A percentile compares a stretch with the other conserved stretches of the same genome.
Conservation (phyloP, 2,329 filamentous ascomycete genomes). For the Neofusicoccum cordaticola region DNA sequence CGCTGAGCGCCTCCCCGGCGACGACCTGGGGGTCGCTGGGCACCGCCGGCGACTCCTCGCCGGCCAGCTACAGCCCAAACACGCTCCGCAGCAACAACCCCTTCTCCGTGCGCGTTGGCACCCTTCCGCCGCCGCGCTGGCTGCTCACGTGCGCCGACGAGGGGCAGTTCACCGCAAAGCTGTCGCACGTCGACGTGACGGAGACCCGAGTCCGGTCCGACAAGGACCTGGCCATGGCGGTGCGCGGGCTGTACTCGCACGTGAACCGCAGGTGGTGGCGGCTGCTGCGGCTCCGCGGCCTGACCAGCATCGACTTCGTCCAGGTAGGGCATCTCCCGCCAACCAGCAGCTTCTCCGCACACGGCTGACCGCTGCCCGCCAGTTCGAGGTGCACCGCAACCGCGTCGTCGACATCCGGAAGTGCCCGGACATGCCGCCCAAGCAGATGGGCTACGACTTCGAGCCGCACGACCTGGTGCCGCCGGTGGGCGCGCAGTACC, state of each 20-base stretch:
- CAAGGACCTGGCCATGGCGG: slow-evolving; percentile 33
- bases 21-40: slow-evolving; percentile 29
- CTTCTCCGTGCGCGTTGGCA: slow-evolving; percentile 27
- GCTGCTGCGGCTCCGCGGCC: slow-evolving; percentile 32
- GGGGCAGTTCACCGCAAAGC: slow-evolving; percentile 35
- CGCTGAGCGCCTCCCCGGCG: slow-evolving; percentile 27
- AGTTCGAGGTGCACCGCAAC: slow-evolving; percentile 40
- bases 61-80: slow-evolving; percentile 26
- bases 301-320: slow-evolving; percentile 38
- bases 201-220: slow-evolving; percentile 31
- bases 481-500: slow-evolving; percentile 37
- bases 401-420: slow-evolving; percentile 40
- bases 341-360: too few species aligned
- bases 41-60: slow-evolving; percentile 19
- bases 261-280: slow-evolving; percentile 33
- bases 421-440: slow-evolving; percentile 35
- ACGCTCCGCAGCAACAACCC: slow-evolving; percentile 24
- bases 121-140: slow-evolving; percentile 30
- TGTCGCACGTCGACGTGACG: slow-evolving; percentile 38
- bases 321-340: slow-evolving; percentile 19
- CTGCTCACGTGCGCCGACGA: slow-evolving; percentile 40
- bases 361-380: too few species aligned
- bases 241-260: slow-evolving; percentile 34
- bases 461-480: slow-evolving; percentile 38
- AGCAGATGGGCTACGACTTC: slow-evolving; percentile 31